Evolutionary conservation across 495 filamentous ascomycete species (phyloP), one percentile per base, ranked within the genome.

Genomic region (Penicillium cataractarum): DNA sequence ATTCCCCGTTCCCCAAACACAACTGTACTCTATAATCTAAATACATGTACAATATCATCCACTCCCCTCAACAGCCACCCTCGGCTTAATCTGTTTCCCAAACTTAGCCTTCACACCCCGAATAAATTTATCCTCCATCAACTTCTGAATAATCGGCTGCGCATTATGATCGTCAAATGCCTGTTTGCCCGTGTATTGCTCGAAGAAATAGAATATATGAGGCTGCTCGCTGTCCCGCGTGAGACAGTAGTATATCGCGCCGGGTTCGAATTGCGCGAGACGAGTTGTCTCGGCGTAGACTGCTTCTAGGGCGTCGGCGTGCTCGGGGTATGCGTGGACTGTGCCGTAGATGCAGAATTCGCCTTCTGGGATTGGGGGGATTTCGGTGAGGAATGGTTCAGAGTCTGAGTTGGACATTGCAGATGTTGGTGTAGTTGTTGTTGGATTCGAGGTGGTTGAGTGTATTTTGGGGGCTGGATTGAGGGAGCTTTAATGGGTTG

Each of bases 121-220:
- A 15, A 77, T 65, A 31, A 57, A 72, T 40, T 60, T 58, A 48
- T 74, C 70, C 21, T 53, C 63, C 57, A 78, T 57, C 49, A 78
- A 33, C 51, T 78, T 72, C 44, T 65, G 61, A 26, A 72, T 72
- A 39, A 75, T 66, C 2, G 75, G 73, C 65, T 71, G 68, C 0
- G 40, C 26, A 49, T 71, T 75, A 55, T 78, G 76, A 22, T 55
- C 66, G 3, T 74, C 68, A 50, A 78, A 78, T 0, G 75, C 73
- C 32, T 62, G 39, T 8, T 54, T 57, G 0, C 65, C 65, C 4
- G 56, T 65, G 40, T 75, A 78, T 8, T 65, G 60, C 63, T 77
- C 76, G 54, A 75, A 78, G 52, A 78, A 78, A 54, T 76, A 69
- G 37, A 78, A 78, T 12, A 77, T 46, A 29, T 42, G 65, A 1